Conservation (phyloP, 1,139 yeast genomes). For the Pneumocystis carinii region DNA sequence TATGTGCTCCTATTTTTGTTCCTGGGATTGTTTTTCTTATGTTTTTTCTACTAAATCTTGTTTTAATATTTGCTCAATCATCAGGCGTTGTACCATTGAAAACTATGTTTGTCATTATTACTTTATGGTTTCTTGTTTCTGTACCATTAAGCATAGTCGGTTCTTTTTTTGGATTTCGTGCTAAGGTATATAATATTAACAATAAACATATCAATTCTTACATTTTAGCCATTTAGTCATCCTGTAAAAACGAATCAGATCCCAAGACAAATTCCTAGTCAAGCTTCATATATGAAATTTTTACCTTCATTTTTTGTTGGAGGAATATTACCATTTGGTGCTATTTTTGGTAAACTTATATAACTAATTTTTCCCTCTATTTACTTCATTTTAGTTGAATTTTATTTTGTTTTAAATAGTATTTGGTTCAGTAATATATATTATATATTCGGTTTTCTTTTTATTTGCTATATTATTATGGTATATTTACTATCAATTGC, state of each 20-base stretch:
- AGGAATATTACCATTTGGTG: slow-evolving; percentile 72
- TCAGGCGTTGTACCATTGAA: slow-evolving; percentile 95
- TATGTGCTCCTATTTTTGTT: slow-evolving; percentile 66
- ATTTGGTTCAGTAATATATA: slow-evolving; percentile 88
- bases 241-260: slow-evolving; percentile 43
- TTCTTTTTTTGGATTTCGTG: slow-evolving; percentile 59
- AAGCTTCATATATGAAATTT: slow-evolving; percentile 68
- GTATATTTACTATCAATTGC: not conserved
- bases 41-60: slow-evolving; percentile 62
- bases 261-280: slow-evolving; percentile 87
- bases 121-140: slow-evolving; percentile 74
- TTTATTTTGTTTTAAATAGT: slow-evolving; percentile 75
- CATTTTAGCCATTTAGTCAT: slow-evolving; percentile 16
- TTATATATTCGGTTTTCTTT: slow-evolving; percentile 94
- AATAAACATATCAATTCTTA: not conserved
- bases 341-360: slow-evolving; percentile 7
- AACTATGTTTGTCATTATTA: slow-evolving; percentile 65
- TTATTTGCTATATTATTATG: slow-evolving; percentile 74
- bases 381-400: slow-evolving; percentile 71
- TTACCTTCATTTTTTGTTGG: slow-evolving; percentile 56
- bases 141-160: slow-evolving; percentile 75
- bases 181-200: slow-evolving; percentile 14
- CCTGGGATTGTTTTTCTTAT: slow-evolving; percentile 60
- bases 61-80: slow-evolving; percentile 60
- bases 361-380: slow-evolving; percentile 26